Base-by-base conservation (phyloP, 1,284 basidiomycete genomes). In the Cryptococcus sp. region DNA sequence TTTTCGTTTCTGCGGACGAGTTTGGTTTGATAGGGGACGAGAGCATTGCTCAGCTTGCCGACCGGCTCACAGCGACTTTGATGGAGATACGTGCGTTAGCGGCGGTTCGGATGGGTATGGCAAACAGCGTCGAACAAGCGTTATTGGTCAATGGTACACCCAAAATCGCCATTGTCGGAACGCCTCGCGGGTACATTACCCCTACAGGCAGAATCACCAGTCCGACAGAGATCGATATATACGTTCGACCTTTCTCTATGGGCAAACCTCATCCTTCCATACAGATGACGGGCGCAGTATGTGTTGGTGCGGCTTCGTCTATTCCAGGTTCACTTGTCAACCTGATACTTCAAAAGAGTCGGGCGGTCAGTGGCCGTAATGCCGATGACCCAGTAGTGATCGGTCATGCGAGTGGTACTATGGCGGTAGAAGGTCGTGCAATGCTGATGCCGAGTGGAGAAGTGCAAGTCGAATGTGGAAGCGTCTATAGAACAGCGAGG, bases 271-370 rank as follows among this genome's bases (percentile, higher is more conserved):
- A 89, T 73, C 86, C 85, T 64, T 85, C 87, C 0, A 82, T 89
- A 0, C 87, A 87, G 0, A 87, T 88, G 84, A 89, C 87, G 0
- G 83, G 88, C 1, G 87, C 85, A 0, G 79, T 89, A 16, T 87
- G 87, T 64, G 80, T 87, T 3, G 88, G 87, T 0, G 86, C 87
- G 5, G 86, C 87, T 0, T 80, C 84, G 0, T 80, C 81, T 45
- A 75, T 85, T 5, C 63, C 79, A 11, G 82, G 81, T 0, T 85
- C 85, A 0, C 57, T 88, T 8, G 82, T 83, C 16, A 83, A 81
- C 77, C 69, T 79, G 26, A 83, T 84, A 44, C 46, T 37, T 15
- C 19, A 16, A 2, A 50, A 34, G 19, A 26, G 39, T 4, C 65
- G 63, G 23, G 68, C 82, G 43, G 70, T 80, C 50, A 84, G 89